Conservation (phyloP, 179 eudicot genomes). For the Actinidia arguta region DNA sequence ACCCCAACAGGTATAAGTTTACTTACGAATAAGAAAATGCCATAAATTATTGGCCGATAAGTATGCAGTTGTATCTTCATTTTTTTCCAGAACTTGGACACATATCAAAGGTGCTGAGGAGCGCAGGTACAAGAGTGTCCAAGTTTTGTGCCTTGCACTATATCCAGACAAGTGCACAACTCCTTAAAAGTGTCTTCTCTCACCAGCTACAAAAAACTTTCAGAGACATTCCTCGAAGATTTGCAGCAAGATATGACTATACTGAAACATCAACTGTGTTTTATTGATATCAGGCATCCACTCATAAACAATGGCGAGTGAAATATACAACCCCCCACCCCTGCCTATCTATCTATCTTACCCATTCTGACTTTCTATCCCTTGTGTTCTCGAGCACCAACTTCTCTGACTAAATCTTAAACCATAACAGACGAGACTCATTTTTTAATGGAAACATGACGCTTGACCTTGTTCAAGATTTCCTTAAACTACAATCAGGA, state of each 20-base stretch:
- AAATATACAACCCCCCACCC: background rate
- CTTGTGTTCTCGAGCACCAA: too few relatives aligned
- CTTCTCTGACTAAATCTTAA: too few relatives aligned
- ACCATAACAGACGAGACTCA: background rate
- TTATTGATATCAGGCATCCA: background rate
- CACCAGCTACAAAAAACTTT: background rate
- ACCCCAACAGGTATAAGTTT: background rate
- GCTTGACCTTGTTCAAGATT: background rate
- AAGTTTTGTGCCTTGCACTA: background rate
- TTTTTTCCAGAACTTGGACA: too few relatives aligned
- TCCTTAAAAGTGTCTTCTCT: background rate
- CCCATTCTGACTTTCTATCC: too few relatives aligned
- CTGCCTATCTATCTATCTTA: too few relatives aligned
- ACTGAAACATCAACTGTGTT: background rate
- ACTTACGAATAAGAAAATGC: background rate
- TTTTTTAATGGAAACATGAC: background rate
- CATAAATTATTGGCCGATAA: background rate
- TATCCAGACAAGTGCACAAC: background rate
- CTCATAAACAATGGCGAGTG: background rate
- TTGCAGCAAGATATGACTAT: background rate
- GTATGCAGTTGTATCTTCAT: background rate
- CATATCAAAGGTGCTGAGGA: too few relatives aligned
- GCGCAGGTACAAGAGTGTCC: too few relatives aligned
- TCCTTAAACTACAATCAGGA: background rate
- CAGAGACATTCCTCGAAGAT: background rate